Base-by-base conservation (phyloP, 2,329 filamentous ascomycete genomes). In the Colletotrichum spaethianum region DNA sequence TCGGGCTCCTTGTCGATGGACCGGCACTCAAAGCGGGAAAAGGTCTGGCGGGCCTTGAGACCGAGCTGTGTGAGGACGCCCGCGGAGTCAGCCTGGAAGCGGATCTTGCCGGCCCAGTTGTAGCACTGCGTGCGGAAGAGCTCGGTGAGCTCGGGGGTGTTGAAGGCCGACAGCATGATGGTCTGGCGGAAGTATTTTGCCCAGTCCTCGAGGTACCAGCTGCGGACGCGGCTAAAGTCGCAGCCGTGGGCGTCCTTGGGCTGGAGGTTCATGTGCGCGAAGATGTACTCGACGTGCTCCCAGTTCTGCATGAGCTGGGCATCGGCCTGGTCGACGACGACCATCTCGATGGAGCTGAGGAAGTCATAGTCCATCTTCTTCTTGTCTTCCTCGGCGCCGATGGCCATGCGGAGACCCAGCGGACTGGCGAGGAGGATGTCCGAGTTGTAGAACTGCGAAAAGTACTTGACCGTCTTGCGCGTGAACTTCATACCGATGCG, bases 231-330 rank as follows among this genome's bases (percentile, higher is more conserved):
- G 75, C 93, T 94, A 80, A 98, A 98, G 84, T 99, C 96, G 78
- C 94, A 97, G 75, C 93, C 95, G 81, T 98, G 95, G 0, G 94
- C 90, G 77, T 97, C 94, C 78, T 93, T 94, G 46, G 96, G 96
- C 77, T 97, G 94, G 28, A 93, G 87, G 80, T 99, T 99, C 74
- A 99, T 89, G 80, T 98, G 94, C 74, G 94, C 91, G 78, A 98
- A 95, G 77, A 98, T 93, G 80, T 93, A 94, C 80, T 97, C 94
- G 73, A 98, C 90, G 79, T 99, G 96, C 78, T 98, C 95, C 95
- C 96, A 98, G 81, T 98, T 98, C 81, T 99, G 96, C 95, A 98
- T 98, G 11, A 97, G 89, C 52, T 98, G 89, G 0, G 95, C 95
- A 81, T 98, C 95, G 16, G 94, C 93, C 82, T 98, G 95, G 80